A percentile compares a stretch with the other conserved stretches of the same genome.
phyloP scores from a whole-genome alignment of 805 yeast species.

The Maudiozyma turicensis region DNA sequence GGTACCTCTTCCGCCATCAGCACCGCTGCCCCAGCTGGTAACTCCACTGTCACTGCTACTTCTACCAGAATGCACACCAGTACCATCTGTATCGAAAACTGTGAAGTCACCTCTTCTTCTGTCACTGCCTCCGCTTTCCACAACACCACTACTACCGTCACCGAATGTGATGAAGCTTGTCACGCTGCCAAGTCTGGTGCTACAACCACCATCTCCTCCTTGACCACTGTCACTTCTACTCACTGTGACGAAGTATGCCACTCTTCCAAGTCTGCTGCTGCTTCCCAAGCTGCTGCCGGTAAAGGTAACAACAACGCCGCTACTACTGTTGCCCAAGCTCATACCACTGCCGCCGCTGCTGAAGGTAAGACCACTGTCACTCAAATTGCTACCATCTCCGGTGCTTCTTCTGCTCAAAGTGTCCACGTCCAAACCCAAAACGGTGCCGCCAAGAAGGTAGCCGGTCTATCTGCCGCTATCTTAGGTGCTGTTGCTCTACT shows the following conservation, averaged over 20 bases:
- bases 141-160: slow-evolving; percentile 4
- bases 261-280: slow-evolving; percentile 5
- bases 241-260: slow-evolving; percentile 9
- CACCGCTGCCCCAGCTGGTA: neutral
- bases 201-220: neutral
- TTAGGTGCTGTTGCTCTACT: slow-evolving; percentile 9
- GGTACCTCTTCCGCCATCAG: neutral
- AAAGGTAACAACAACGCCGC: slow-evolving; percentile 2
- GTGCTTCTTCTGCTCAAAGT: slow-evolving; percentile 3
- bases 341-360: slow-evolving; percentile 2
- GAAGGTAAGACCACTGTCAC: slow-evolving; percentile 1
- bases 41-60: slow-evolving; percentile 1
- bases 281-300: slow-evolving; percentile 1
- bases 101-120: neutral
- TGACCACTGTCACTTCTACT: slow-evolving; percentile 5
- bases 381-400: slow-evolving; percentile 1
- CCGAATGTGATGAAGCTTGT: slow-evolving; percentile 8
- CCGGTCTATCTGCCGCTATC: slow-evolving; percentile 7
- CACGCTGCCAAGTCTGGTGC: slow-evolving; percentile 5
- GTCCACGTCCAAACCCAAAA: slow-evolving; percentile 9
- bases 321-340: slow-evolving; percentile 1
- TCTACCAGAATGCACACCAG: slow-evolving; percentile 1
- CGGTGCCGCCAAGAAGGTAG: slow-evolving; percentile 6
- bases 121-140: neutral
- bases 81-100: neutral